A percentile compares a stretch with the other conserved stretches of the same genome.
Conservation (phyloP, 805 yeast genomes). For the Teunomyces kruisii region DNA sequence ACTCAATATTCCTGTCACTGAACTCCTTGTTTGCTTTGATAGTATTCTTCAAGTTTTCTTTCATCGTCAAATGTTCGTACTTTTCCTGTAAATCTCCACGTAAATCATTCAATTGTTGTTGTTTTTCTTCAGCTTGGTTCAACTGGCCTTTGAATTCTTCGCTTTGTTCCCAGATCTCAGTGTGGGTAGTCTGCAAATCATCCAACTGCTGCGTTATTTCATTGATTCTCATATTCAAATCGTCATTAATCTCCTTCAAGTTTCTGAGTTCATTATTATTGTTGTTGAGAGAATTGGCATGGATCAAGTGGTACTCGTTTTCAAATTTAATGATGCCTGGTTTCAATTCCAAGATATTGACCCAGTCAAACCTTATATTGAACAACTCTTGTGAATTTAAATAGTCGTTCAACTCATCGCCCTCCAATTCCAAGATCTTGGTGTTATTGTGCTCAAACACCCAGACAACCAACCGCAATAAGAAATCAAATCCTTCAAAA, state of each 20-base stretch:
- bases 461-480: constrained; percentile 28
- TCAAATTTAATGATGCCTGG: constrained; percentile 34
- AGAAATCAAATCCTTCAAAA: constrained; percentile 40
- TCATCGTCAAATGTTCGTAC: constrained; percentile 18
- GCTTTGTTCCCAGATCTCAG: constrained; percentile 36
- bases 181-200: constrained; percentile 33
- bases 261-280: constrained; percentile 39
- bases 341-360: constrained; percentile 11
- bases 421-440: constrained; percentile 17
- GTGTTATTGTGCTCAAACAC: constrained; percentile 17
- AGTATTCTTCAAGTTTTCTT: constrained; percentile 19
- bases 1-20: constrained; percentile 19
- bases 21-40: constrained; percentile 40
- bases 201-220: constrained; percentile 29
- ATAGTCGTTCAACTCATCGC: constrained; percentile 25
- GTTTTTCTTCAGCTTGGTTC: constrained; percentile 8
- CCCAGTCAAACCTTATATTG: constrained; percentile 9
- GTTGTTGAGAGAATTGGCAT: constrained; percentile 37
- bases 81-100: constrained; percentile 11
- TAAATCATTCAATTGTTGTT: constrained; percentile 5
- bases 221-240: constrained; percentile 24
- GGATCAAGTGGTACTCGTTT: constrained; percentile 38
- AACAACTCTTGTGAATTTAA: constrained; percentile 19
- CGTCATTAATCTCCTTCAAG: constrained; percentile 37
- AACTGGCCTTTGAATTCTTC: constrained; percentile 20